These are phyloP conservation scores for Monosporozyma unispora DNA, from an alignment of 805 yeast species.

Conservation along the genomic window DNA sequence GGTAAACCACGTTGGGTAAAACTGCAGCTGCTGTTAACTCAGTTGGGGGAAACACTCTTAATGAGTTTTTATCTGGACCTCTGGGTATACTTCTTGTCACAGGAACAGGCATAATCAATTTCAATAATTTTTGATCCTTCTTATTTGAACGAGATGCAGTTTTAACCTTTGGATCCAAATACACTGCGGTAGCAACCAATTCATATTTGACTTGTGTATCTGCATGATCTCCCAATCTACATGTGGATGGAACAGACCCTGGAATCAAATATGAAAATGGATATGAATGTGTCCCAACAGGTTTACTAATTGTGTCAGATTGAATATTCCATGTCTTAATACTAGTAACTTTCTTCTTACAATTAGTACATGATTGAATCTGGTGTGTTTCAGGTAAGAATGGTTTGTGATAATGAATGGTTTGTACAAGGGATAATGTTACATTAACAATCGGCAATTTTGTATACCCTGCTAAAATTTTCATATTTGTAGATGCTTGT, in stretches of 20 bases:
- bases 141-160: constrained; percentile 4
- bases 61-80: constrained; percentile 77
- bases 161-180: constrained; percentile 28
- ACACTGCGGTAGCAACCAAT: constrained; percentile 51
- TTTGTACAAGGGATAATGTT: constrained; percentile 62
- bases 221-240: constrained; percentile 45
- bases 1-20: constrained; percentile 82
- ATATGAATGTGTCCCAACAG: constrained; percentile 68
- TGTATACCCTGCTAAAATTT: constrained; percentile 29
- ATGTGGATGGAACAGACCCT: constrained; percentile 77
- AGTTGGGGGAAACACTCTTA: constrained; percentile 93
- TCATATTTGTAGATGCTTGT: constrained; percentile 14
- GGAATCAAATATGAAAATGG: constrained; percentile 88
- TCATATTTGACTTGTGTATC: constrained; percentile 58
- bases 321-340: constrained; percentile 87
- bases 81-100: constrained; percentile 68
- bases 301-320: constrained; percentile 45
- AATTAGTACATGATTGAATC: constrained; percentile 47
- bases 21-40: constrained; percentile 79
- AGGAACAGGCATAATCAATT: constrained; percentile 52
- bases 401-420: constrained; percentile 56
- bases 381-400: constrained; percentile 43
- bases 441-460: constrained; percentile 50
- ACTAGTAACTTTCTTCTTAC: constrained; percentile 46
- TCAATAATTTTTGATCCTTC: constrained; percentile 31